Evolutionary conservation across 2,329 filamentous ascomycete genomes (phyloP).

Genomic region (Sporothrix euskadiensis): DNA sequence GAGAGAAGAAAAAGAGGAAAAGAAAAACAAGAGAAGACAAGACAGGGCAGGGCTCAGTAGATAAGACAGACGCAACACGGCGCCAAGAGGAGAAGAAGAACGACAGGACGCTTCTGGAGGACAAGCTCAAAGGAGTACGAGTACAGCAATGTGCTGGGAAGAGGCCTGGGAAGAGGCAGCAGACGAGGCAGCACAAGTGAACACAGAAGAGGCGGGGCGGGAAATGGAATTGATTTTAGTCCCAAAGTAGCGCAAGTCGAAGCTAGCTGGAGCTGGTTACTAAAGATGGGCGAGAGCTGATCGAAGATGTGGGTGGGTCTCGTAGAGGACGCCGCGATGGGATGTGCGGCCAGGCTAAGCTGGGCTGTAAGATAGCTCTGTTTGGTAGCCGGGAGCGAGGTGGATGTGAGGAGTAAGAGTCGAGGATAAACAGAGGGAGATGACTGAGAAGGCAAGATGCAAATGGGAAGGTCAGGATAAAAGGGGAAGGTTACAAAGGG

Average conservation of each 20-base stretch:
- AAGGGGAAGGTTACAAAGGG: background rate
- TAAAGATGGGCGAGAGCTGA: constrained; percentile 24
- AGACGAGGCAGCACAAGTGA: constrained; percentile 14
- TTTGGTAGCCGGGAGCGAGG: background rate
- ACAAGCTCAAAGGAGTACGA: background rate
- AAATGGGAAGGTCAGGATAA: background rate
- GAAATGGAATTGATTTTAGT: constrained; percentile 27
- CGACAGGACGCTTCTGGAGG: constrained; percentile 7
- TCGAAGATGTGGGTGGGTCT: constrained; percentile 30
- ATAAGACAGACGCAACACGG: constrained; percentile 25
- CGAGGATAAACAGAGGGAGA: background rate
- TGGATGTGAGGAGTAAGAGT: background rate
- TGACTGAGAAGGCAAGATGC: constrained; percentile 3
- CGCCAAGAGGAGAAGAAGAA: constrained; percentile 16
- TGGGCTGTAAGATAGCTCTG: background rate
- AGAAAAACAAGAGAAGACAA: background rate
- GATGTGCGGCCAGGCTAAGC: constrained; percentile 5
- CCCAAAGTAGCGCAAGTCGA: constrained; percentile 19
- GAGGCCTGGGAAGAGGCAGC: constrained; percentile 8
- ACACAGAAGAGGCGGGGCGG: constrained; percentile 24
- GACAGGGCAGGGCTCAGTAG: constrained; percentile 23
- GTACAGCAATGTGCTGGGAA: constrained; percentile 11
- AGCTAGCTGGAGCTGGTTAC: constrained; percentile 24
- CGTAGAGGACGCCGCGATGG: background rate
- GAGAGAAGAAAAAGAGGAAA: constrained; percentile 21